Conservation (phyloP, 139 green algal genomes). For the Coelastrella sp. region DNA sequence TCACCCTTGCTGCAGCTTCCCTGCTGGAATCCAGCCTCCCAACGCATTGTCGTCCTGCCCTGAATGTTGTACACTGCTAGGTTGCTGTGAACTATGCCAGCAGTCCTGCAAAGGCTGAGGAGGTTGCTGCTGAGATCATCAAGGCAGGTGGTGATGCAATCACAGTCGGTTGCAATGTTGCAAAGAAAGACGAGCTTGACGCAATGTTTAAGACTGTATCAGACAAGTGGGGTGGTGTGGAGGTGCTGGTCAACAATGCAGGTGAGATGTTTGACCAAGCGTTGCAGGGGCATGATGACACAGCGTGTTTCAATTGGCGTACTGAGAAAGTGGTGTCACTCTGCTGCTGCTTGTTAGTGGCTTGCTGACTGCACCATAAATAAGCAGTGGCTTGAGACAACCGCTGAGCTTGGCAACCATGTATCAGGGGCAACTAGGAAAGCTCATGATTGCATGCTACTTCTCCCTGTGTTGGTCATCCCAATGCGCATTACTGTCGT, state of each 20-base stretch:
- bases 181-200: slow-evolving; percentile 82
- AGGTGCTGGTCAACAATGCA: slow-evolving; percentile 99
- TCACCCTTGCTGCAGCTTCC: no score
- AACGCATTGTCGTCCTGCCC: no score
- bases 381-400: no score
- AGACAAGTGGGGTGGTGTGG: slow-evolving; percentile 92
- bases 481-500: no score
- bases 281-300: no score
- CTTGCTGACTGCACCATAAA: no score
- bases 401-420: no score
- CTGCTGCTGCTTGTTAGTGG: neutral
- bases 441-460: no score
- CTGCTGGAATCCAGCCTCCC: no score
- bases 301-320: no score
- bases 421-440: no score
- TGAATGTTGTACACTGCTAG: neutral
- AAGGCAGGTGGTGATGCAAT: slow-evolving; percentile 86
- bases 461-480: no score
- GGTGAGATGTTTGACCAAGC: slow-evolving; percentile 59
- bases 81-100: slow-evolving; percentile 88
- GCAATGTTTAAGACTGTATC: slow-evolving; percentile 80
- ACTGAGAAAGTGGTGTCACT: neutral
- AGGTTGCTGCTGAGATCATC: slow-evolving; percentile 79
- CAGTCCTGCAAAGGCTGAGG: slow-evolving; percentile 83
- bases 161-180: slow-evolving; percentile 77